Evolutionary conservation across 768 basidiomycete species (phyloP).

Genomic region (Cyathus striatus): DNA sequence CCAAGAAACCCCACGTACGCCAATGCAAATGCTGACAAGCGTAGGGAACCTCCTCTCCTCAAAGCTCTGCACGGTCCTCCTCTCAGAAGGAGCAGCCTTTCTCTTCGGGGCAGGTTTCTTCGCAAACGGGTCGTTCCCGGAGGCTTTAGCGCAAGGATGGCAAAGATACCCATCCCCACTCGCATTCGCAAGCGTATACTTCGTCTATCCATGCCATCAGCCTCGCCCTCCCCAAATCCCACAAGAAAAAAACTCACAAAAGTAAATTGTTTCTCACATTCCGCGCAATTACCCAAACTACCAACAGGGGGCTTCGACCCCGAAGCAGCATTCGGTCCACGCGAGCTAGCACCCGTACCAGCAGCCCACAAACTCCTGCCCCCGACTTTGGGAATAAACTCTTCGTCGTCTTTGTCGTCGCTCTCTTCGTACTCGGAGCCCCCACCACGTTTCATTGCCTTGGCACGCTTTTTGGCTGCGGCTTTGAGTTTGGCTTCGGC

Average conservation of each 20-base stretch:
- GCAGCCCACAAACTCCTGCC: constrained; percentile 45
- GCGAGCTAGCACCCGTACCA: too few relatives aligned
- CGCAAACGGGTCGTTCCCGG: constrained; percentile 80
- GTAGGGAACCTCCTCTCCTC: constrained; percentile 68
- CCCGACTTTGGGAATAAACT: constrained; percentile 63
- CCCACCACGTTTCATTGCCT: constrained; percentile 33
- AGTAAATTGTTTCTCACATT: constrained; percentile 81
- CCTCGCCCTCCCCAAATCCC: too few relatives aligned
- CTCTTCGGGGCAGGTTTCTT: constrained; percentile 69
- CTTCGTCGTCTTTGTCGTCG: constrained; percentile 60
- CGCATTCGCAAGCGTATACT: constrained; percentile 75
- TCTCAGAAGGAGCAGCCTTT: constrained; percentile 60
- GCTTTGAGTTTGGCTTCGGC: constrained; percentile 37
- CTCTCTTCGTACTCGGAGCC: constrained; percentile 45
- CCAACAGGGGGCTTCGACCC: constrained; percentile 64
- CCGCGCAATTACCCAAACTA: constrained; percentile 74
- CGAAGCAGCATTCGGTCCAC: constrained; percentile 22
- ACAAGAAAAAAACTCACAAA: constrained; percentile 69
- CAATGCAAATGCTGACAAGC: constrained; percentile 76
- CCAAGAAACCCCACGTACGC: too few relatives aligned
- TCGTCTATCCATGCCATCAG: too few relatives aligned
- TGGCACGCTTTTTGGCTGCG: constrained; percentile 37
- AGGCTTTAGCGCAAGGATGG: constrained; percentile 73
- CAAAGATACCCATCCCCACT: constrained; percentile 79
- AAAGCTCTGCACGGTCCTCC: constrained; percentile 60